These are phyloP conservation scores for Monilinia polystroma DNA, from an alignment of 2,329 filamentous ascomycete species.

Conservation along the genomic window DNA sequence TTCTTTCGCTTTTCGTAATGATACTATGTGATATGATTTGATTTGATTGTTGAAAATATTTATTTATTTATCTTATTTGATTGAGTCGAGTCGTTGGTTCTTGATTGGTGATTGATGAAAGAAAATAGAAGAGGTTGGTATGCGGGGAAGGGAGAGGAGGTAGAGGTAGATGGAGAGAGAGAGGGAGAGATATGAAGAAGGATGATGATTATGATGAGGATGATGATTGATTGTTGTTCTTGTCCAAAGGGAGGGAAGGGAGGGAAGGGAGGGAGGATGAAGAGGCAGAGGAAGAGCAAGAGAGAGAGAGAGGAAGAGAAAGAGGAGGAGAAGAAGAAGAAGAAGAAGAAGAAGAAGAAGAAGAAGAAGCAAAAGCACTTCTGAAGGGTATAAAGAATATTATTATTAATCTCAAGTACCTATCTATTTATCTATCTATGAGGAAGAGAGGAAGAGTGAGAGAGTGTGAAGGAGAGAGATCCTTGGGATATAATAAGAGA, in stretches of 20 bases:
- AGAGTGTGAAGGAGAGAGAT: too few species aligned
- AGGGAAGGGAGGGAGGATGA: neutral
- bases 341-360: neutral
- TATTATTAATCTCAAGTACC: too few species aligned
- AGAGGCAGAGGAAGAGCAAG: neutral
- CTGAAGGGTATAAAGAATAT: too few species aligned
- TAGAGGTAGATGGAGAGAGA: too few species aligned
- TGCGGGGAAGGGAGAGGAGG: neutral
- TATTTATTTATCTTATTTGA: too few species aligned
- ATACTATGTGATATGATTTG: too few species aligned
- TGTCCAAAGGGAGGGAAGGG: neutral
- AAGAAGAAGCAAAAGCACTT: too few species aligned
- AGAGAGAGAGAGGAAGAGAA: neutral
- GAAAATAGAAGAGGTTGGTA: constrained; percentile 13
- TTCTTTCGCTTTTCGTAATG: neutral
- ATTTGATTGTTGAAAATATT: too few species aligned
- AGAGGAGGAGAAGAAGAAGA: neutral
- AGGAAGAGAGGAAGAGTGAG: too few species aligned
- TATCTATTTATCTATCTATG: too few species aligned
- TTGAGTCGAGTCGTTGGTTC: neutral
- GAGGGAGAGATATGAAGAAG: neutral
- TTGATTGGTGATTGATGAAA: constrained; percentile 16
- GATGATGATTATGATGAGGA: neutral
- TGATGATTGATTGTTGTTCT: too few species aligned
- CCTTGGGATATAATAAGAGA: too few species aligned